phyloP scores from a whole-genome alignment of 306 rosid genomes.

The Mucuna pruriens region DNA sequence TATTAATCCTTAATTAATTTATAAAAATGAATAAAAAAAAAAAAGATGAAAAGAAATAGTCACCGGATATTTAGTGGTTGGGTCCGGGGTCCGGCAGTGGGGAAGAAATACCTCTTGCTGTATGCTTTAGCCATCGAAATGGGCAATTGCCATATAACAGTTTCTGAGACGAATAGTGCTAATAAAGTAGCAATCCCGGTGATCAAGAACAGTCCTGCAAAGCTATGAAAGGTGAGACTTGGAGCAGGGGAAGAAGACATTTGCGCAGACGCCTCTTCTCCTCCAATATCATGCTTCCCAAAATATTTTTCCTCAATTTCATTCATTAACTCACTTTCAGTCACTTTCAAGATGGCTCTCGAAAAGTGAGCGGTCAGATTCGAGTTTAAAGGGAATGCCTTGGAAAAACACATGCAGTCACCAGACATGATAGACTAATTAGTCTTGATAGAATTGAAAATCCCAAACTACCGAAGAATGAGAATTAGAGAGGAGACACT shows the following conservation, averaged over 20 bases:
- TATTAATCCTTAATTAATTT: too few species aligned
- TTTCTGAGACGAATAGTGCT: constrained; percentile 40
- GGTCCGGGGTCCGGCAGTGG: too few species aligned
- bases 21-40: too few species aligned
- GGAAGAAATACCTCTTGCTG: constrained; percentile 24
- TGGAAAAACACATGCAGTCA: too few species aligned
- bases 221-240: constrained; percentile 34
- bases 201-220: constrained; percentile 42
- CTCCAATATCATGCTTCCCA: constrained; percentile 1
- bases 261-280: neutral
- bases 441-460: too few species aligned
- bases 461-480: too few species aligned
- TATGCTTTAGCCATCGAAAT: constrained; percentile 32
- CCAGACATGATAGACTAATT: too few species aligned
- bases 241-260: neutral
- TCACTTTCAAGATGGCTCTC: constrained; percentile 44
- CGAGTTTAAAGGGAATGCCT: constrained; percentile 39
- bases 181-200: neutral
- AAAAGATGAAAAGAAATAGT: too few species aligned
- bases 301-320: constrained; percentile 36
- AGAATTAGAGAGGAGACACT: neutral
- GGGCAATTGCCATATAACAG: constrained; percentile 43
- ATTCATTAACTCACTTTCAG: constrained; percentile 25
- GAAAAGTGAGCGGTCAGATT: constrained; percentile 39
- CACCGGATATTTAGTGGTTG: too few species aligned